Conservation (phyloP, 78 protist genomes). For the Protostelium mycophagum region DNA sequence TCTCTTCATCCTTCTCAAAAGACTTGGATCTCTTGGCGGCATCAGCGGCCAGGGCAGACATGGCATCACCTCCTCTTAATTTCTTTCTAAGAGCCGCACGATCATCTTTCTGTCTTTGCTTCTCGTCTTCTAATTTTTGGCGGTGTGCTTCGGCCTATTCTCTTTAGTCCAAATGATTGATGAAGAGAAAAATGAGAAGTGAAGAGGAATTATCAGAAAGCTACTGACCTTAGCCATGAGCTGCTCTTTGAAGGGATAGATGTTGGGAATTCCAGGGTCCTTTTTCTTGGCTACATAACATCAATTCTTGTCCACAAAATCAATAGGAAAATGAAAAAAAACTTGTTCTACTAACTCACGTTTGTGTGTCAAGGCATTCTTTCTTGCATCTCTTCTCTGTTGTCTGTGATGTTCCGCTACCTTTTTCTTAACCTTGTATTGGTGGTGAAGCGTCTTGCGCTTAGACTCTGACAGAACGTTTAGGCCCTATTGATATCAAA, state of each 20-base stretch:
- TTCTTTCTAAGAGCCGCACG: slow-evolving; percentile 24
- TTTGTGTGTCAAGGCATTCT: slow-evolving; percentile 9
- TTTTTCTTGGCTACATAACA: slow-evolving; percentile 48
- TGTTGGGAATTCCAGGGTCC: slow-evolving; percentile 92
- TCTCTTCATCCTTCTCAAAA: slow-evolving; percentile 37
- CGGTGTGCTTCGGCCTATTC: slow-evolving; percentile 30
- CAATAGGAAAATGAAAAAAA: background rate
- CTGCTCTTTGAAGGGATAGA: slow-evolving; percentile 84
- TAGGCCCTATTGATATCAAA: too few species aligned
- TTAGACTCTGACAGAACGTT: too few species aligned
- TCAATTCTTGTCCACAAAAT: background rate
- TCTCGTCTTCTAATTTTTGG: slow-evolving; percentile 27
- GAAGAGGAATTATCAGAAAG: background rate
- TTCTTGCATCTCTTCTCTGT: slow-evolving; percentile 30
- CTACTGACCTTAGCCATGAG: slow-evolving; percentile 52
- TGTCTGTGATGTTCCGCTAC: slow-evolving; percentile 44
- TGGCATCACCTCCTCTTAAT: background rate
- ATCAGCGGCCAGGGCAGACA: slow-evolving; percentile 1
- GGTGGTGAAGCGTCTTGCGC: slow-evolving; percentile 24
- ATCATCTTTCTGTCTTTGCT: slow-evolving; percentile 7
- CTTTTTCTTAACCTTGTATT: slow-evolving; percentile 40
- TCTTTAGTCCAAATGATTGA: slow-evolving; percentile 40
- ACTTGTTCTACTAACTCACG: background rate
- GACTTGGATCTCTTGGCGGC: slow-evolving; percentile 26
- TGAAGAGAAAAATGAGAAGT: background rate